These are phyloP conservation scores for Beauveria asiatica DNA, from an alignment of 2,329 filamentous ascomycete genomes.

Conservation along the genomic window DNA sequence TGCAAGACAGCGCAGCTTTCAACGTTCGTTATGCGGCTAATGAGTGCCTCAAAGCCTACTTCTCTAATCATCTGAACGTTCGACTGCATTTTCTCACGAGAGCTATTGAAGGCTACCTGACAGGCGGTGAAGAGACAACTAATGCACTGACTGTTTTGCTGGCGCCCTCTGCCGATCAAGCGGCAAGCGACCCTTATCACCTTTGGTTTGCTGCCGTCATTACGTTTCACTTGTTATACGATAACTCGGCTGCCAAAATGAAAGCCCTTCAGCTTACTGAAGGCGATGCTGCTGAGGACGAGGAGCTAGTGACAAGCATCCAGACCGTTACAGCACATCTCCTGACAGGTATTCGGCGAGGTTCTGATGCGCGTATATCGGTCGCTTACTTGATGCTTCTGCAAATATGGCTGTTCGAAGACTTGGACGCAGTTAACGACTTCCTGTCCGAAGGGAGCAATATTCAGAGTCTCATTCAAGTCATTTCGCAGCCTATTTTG, in stretches of 20 bases:
- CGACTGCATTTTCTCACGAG: constrained; percentile 76
- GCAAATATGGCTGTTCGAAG: constrained; percentile 84
- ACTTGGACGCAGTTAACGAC: constrained; percentile 84
- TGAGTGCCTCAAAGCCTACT: constrained; percentile 88
- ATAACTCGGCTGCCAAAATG: constrained; percentile 70
- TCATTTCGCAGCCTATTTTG: constrained; percentile 50
- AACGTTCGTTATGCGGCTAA: constrained; percentile 78
- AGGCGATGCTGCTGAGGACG: constrained; percentile 78
- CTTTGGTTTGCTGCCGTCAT: constrained; percentile 85
- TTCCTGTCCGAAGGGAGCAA: constrained; percentile 88
- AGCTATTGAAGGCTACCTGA: constrained; percentile 79
- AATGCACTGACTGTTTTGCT: constrained; percentile 84
- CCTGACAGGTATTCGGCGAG: constrained; percentile 66
- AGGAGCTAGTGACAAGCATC: constrained; percentile 91
- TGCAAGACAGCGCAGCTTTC: constrained; percentile 58
- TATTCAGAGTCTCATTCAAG: constrained; percentile 75
- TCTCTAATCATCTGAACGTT: constrained; percentile 72
- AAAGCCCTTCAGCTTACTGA: constrained; percentile 77
- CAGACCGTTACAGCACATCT: constrained; percentile 82
- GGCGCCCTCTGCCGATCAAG: constrained; percentile 50
- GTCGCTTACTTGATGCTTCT: constrained; percentile 87
- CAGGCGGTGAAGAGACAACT: constrained; percentile 70
- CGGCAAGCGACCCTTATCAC: constrained; percentile 72
- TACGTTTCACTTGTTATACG: constrained; percentile 75
- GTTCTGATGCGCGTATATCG: constrained; percentile 68